Evolutionary conservation across 2,329 filamentous ascomycete genomes (phyloP).

Genomic region (Mollisia scopiformis): DNA sequence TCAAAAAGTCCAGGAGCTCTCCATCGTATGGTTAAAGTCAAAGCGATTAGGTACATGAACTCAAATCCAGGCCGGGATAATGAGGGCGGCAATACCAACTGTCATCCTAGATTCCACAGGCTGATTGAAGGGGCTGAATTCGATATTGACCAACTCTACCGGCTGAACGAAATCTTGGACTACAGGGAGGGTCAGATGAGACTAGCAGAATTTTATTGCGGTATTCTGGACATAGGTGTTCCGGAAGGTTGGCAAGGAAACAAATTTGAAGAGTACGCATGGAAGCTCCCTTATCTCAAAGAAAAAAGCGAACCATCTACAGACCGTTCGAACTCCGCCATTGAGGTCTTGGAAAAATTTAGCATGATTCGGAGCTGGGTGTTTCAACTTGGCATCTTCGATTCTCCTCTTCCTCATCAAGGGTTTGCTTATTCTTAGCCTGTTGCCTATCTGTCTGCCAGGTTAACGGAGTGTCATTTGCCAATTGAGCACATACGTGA

Average conservation of each 20-base stretch:
- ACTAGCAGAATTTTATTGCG: constrained; percentile 16
- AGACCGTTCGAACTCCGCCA: constrained; percentile 12
- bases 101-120: constrained; percentile 11
- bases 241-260: constrained; percentile 10
- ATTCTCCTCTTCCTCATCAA: constrained; percentile 11
- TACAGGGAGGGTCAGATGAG: constrained; percentile 15
- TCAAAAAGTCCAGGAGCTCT: constrained; percentile 18
- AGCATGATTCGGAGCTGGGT: constrained; percentile 11
- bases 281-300: constrained; percentile 4
- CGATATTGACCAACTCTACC: constrained; percentile 15
- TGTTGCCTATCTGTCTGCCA: constrained; percentile 12
- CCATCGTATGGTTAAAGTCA: constrained; percentile 17
- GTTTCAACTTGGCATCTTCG: constrained; percentile 12
- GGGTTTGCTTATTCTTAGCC: constrained; percentile 13
- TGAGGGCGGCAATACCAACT: constrained; percentile 15
- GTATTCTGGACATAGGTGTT: constrained; percentile 14
- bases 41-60: constrained; percentile 19
- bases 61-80: constrained; percentile 16
- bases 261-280: constrained; percentile 17
- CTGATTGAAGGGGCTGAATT: constrained; percentile 11
- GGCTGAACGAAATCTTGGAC: constrained; percentile 17
- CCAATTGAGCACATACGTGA: constrained; percentile 9
- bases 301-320: constrained; percentile 10
- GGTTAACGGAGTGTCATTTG: constrained; percentile 14
- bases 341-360: constrained; percentile 15